Conservation (phyloP, 805 yeast genomes). For the Candida rishiriensis region DNA sequence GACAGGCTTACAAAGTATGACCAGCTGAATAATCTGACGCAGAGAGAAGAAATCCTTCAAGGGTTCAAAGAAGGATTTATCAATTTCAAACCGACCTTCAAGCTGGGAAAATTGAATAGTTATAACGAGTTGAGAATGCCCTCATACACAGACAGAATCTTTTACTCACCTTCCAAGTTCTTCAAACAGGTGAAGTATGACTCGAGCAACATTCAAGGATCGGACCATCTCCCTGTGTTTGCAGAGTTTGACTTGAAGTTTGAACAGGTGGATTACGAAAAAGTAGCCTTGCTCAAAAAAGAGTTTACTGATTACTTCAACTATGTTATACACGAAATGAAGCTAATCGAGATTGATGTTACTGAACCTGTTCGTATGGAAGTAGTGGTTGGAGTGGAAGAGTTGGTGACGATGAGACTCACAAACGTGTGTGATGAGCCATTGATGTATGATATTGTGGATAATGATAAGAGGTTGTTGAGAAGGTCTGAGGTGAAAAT, state of each 20-base stretch:
- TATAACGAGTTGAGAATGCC: constrained; percentile 40
- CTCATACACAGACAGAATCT: constrained; percentile 56
- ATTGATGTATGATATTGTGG: constrained; percentile 35
- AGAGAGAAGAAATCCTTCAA: constrained; percentile 32
- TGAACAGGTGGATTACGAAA: constrained; percentile 33
- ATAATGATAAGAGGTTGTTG: constrained; percentile 24
- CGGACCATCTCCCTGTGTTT: constrained; percentile 57
- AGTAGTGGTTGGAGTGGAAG: constrained; percentile 32
- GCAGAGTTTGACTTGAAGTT: constrained; percentile 31
- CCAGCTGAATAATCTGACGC: constrained; percentile 35
- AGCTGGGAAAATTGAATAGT: constrained; percentile 27
- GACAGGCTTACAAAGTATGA: constrained; percentile 38
- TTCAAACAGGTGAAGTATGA: constrained; percentile 17
- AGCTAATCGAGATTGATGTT: constrained; percentile 37
- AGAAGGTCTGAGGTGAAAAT: constrained; percentile 14
- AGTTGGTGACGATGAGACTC: constrained; percentile 25
- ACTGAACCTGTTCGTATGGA: constrained; percentile 40
- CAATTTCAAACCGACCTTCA: constrained; percentile 52
- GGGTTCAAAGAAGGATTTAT: constrained; percentile 47
- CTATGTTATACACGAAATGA: constrained; percentile 19
- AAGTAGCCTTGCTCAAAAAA: constrained; percentile 32
- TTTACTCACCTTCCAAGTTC: constrained; percentile 30
- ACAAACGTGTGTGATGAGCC: constrained; percentile 33
- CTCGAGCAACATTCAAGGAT: constrained; percentile 25
- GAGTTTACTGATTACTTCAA: constrained; percentile 32